Percentiles rank a stretch among this genome's conserved stretches.
These are phyloP conservation scores for Linum trigynum DNA, from an alignment of 345 rosid genomes.

Conservation along the genomic window DNA sequence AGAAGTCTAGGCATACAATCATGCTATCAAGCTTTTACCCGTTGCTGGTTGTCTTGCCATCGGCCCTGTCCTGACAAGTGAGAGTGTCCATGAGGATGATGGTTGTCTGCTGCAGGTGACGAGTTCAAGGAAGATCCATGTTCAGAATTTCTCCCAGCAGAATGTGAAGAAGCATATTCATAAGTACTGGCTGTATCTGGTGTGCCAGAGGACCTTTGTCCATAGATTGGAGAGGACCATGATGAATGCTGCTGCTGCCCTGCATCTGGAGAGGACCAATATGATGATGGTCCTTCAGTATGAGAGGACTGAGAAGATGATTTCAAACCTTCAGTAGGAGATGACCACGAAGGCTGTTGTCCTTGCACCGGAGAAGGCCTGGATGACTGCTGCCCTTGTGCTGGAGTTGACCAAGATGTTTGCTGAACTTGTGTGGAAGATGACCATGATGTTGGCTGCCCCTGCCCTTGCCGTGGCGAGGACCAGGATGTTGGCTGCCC, in stretches of 20 bases:
- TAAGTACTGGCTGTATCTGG: not conserved
- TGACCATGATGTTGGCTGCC: conserved; percentile 17
- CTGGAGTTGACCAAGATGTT: conserved; percentile 9
- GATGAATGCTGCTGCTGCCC: conserved; percentile 1
- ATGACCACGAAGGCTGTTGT: conserved; percentile 7
- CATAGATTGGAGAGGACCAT: not conserved
- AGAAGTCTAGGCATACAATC: not conserved
- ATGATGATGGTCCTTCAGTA: conserved; percentile 6
- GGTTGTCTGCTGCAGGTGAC: not conserved
- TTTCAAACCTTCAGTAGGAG: not conserved
- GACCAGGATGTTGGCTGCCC: conserved; percentile 8
- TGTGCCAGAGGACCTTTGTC: not conserved
- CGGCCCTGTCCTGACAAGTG: conserved; percentile 18
- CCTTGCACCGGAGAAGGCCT: conserved; percentile 12
- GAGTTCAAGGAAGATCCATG: not conserved
- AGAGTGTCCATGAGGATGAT: not conserved
- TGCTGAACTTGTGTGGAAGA: not conserved
- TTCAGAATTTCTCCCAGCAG: not conserved
- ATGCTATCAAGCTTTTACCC: conserved; percentile 6
- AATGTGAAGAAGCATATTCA: not conserved
- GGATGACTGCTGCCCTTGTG: conserved; percentile 3
- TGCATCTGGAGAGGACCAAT: conserved; percentile 2
- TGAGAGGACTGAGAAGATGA: not conserved
- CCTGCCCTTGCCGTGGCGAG: not conserved
- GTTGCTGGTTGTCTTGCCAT: conserved; percentile 11